phyloP scores from a whole-genome alignment of 192 early-diverging fungal species.

The Linderina pennispora region DNA sequence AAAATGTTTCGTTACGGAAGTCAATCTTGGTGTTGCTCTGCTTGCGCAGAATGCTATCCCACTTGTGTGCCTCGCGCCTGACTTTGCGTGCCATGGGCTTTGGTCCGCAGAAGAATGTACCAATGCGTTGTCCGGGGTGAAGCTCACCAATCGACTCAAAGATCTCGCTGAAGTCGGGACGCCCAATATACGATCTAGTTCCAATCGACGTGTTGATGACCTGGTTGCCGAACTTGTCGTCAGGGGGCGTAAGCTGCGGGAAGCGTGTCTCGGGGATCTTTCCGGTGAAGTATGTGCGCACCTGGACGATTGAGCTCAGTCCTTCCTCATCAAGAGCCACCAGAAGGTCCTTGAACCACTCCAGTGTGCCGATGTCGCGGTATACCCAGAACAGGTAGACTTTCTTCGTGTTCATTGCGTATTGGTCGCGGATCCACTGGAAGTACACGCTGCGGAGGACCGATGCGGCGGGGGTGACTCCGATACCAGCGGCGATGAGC shows the following conservation, averaged over 20 bases:
- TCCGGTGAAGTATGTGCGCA: background rate
- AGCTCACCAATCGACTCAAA: background rate
- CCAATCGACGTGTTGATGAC: background rate
- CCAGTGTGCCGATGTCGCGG: background rate
- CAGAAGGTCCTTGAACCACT: background rate
- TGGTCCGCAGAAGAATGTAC: background rate
- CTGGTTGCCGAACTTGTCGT: background rate
- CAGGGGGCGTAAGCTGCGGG: background rate
- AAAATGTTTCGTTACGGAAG: background rate
- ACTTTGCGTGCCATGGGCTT: background rate
- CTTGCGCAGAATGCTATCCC: background rate
- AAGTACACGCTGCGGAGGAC: constrained; percentile 72
- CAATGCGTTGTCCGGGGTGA: background rate
- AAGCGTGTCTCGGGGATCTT: background rate
- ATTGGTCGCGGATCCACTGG: constrained; percentile 54
- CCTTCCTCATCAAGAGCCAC: background rate
- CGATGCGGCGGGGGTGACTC: constrained; percentile 71
- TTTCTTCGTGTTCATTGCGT: no score
- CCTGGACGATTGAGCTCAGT: background rate
- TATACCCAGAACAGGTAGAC: background rate
- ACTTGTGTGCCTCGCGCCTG: background rate
- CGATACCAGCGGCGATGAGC: constrained; percentile 74
- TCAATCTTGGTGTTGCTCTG: background rate
- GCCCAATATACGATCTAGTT: background rate
- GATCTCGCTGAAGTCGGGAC: background rate